Evolutionary conservation across 2,329 filamentous ascomycete genomes (phyloP), one percentile per base, ranked within the genome.

Genomic region (Drechslerella dactyloides): DNA sequence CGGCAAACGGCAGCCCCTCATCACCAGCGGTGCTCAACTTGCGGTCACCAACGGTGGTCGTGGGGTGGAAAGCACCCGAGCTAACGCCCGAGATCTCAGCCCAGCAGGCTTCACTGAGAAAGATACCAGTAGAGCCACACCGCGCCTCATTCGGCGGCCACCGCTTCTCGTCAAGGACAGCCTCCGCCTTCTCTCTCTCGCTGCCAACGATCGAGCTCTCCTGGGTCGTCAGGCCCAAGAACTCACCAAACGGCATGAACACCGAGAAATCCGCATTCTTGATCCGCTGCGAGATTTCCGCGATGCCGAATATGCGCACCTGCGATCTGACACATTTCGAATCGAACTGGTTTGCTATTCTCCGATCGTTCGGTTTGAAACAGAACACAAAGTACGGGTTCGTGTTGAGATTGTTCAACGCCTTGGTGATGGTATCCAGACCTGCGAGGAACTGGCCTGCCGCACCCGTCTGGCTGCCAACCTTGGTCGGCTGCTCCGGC

Each of bases 341-440:
- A 80, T 99, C 94, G 76, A 97, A 99, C 78, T 99, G 94, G 76
- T 99, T 99, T 73, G 94, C 93, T 75, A 99, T 99, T 55, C 94
- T 88, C 59, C 94, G 86, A 79, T 99, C 94, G 76, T 99, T 99
- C 21, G 94, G 93, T 81, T 99, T 99, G 74, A 99, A 81, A 78
- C 94, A 99, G 80, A 99, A 97, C 50, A 99, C 86, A 76, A 97
- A 97, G 80, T 99, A 99, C 0, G 90, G 86, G 77, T 99, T 99
- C 10, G 92, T 90, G 77, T 92, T 90, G 2, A 89, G 86, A 1
- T 90, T 87, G 1, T 87, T 89, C 50, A 99, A 83, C 1, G 91
- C 93, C 76, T 93, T 93, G 68, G 89, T 96, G 65, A 99, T 90
- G 69, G 94, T 96, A 75, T 96, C 91, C 24, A 99, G 83, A 0